Percentiles rank a stretch among this genome's conserved stretches.
These are phyloP conservation scores for Auricularia cornea DNA, from an alignment of 768 basidiomycete genomes.

Conservation along the genomic window DNA sequence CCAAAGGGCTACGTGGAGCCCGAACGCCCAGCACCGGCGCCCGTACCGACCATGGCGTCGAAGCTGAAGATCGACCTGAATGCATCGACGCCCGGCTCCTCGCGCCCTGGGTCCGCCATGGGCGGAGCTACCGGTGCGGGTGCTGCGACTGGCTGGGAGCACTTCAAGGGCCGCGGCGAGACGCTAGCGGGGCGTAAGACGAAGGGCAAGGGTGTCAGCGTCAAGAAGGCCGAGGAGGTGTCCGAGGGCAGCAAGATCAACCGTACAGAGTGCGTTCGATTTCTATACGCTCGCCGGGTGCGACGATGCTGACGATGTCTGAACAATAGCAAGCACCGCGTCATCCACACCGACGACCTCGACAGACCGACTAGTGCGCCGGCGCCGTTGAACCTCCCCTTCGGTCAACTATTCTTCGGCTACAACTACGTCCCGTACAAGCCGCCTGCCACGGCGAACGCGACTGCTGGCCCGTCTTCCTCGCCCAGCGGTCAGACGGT, in stretches of 20 bases:
- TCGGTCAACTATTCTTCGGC: slow-evolving; percentile 95
- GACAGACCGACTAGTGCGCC: slow-evolving; percentile 75
- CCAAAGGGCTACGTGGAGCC: slow-evolving; percentile 79
- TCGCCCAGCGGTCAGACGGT: slow-evolving; percentile 20
- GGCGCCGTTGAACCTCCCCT: slow-evolving; percentile 81
- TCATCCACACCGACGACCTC: slow-evolving; percentile 74
- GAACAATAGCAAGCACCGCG: slow-evolving; percentile 43
- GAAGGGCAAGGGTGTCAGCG: slow-evolving; percentile 88
- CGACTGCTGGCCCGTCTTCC: slow-evolving; percentile 24
- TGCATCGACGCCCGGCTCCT: slow-evolving; percentile 79
- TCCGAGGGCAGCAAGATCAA: slow-evolving; percentile 79
- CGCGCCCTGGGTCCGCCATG: slow-evolving; percentile 70
- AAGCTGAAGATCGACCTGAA: slow-evolving; percentile 93
- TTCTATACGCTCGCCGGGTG: slow-evolving; percentile 3
- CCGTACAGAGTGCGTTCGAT: slow-evolving; percentile 71
- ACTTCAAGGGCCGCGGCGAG: slow-evolving; percentile 93
- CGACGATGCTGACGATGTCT: slow-evolving; percentile 34
- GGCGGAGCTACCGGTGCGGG: slow-evolving; percentile 38
- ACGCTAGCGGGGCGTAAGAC: slow-evolving; percentile 85
- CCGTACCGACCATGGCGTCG: slow-evolving; percentile 87
- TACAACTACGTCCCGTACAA: slow-evolving; percentile 71
- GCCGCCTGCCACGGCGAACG: slow-evolving; percentile 14
- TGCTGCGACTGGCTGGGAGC: slow-evolving; percentile 77
- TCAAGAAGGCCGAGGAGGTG: slow-evolving; percentile 73
- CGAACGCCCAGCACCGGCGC: slow-evolving; percentile 70